These are phyloP conservation scores for Aspergillus nanangensis DNA, from an alignment of 495 filamentous ascomycete species.

Conservation along the genomic window DNA sequence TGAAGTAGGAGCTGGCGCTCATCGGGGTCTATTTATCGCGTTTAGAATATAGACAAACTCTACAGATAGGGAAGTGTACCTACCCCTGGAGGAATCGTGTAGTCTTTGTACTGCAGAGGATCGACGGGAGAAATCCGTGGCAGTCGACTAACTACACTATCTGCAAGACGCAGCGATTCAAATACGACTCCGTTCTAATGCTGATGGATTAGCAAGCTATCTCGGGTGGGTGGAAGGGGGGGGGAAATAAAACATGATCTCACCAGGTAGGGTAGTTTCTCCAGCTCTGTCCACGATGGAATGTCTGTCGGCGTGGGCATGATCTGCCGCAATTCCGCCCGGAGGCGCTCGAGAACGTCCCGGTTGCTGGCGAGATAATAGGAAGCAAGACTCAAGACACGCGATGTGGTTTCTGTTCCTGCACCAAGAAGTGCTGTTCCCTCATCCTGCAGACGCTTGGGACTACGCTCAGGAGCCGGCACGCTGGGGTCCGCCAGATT, in stretches of 20 bases:
- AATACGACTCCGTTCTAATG: slow-evolving; percentile 35
- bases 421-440: slow-evolving; percentile 31
- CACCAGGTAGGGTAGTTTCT: slow-evolving; percentile 48
- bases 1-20: slow-evolving; percentile 41
- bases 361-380: slow-evolving; percentile 15
- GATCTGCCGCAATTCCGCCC: slow-evolving; percentile 25
- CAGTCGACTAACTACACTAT: slow-evolving; percentile 35
- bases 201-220: background rate
- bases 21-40: slow-evolving; percentile 34
- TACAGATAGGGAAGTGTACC: slow-evolving; percentile 11
- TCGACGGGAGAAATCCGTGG: slow-evolving; percentile 36
- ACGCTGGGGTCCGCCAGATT: slow-evolving; percentile 15
- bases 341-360: slow-evolving; percentile 14
- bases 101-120: slow-evolving; percentile 34
- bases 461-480: slow-evolving; percentile 17
- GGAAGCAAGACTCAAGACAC: slow-evolving; percentile 15
- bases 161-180: slow-evolving; percentile 44
- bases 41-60: background rate
- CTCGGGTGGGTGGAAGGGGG: background rate
- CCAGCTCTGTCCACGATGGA: slow-evolving; percentile 37
- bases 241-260: background rate
- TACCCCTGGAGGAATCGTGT: slow-evolving; percentile 29
- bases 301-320: slow-evolving; percentile 20
- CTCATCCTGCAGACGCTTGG: slow-evolving; percentile 34
- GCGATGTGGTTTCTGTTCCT: slow-evolving; percentile 39